A percentile compares a stretch with the other conserved stretches of the same genome.
These are phyloP conservation scores for Apophysomyces trapeziformis DNA, from an alignment of 371 early-diverging fungal genomes.

Conservation along the genomic window DNA sequence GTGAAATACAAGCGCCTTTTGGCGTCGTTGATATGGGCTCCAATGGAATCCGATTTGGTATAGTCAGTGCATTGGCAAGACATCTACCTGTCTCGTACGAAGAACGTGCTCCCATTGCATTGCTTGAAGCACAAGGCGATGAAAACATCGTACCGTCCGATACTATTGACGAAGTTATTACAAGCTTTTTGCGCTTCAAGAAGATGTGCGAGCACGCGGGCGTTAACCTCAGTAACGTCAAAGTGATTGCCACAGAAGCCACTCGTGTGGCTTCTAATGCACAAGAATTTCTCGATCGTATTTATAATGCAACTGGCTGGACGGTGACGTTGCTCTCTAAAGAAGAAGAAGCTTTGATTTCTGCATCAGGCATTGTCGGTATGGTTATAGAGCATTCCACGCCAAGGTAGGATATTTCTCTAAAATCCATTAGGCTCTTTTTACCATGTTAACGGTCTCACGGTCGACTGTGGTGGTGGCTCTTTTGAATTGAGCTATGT, in stretches of 20 bases:
- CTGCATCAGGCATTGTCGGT: slow-evolving; percentile 68
- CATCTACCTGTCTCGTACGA: slow-evolving; percentile 68
- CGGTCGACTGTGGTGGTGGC: slow-evolving; percentile 70
- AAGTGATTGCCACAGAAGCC: slow-evolving; percentile 69
- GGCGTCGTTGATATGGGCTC: slow-evolving; percentile 74
- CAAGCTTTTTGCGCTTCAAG: slow-evolving; percentile 61
- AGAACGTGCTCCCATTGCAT: slow-evolving; percentile 65
- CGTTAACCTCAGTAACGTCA: slow-evolving; percentile 44
- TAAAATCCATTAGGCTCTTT: slow-evolving; percentile 47
- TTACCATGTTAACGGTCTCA: slow-evolving; percentile 60
- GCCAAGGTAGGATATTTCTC: neutral
- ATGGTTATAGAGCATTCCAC: neutral
- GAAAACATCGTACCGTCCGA: slow-evolving; percentile 52
- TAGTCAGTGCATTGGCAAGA: slow-evolving; percentile 57
- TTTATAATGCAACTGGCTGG: slow-evolving; percentile 59
- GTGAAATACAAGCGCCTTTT: slow-evolving; percentile 45
- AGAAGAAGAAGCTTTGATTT: slow-evolving; percentile 62
- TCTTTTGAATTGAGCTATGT: slow-evolving; percentile 69
- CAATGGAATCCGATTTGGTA: slow-evolving; percentile 71
- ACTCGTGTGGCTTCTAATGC: slow-evolving; percentile 63
- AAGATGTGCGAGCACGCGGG: slow-evolving; percentile 51
- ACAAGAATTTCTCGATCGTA: slow-evolving; percentile 48
- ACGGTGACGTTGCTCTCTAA: slow-evolving; percentile 52
- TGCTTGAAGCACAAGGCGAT: slow-evolving; percentile 60
- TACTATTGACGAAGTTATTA: slow-evolving; percentile 56